A percentile compares a stretch with the other conserved stretches of the same genome.
Conservation (phyloP, 805 yeast species). For the Tetrapisispora arboricola region DNA sequence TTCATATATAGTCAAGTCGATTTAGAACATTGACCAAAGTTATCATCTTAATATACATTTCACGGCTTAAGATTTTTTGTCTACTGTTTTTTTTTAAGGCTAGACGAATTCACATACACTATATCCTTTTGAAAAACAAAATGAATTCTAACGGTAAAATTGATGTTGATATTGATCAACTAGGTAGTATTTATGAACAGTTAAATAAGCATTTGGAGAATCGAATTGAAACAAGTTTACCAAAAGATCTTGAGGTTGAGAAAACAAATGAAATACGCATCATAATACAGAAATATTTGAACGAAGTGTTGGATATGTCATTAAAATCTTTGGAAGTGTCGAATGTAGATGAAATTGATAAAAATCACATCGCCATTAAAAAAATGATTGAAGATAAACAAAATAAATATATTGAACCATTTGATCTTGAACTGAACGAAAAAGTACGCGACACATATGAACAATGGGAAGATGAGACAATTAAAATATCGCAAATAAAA, state of each 20-base stretch:
- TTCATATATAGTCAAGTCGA: too few relatives aligned
- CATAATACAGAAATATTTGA: constrained; percentile 15
- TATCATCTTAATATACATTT: too few relatives aligned
- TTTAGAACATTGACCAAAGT: too few relatives aligned
- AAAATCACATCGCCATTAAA: constrained; percentile 5
- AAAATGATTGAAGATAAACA: constrained; percentile 13
- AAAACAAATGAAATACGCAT: constrained; percentile 17
- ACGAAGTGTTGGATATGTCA: constrained; percentile 40
- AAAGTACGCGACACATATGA: constrained; percentile 45
- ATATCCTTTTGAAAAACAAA: too few relatives aligned
- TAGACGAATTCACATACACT: background rate
- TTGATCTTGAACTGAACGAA: constrained; percentile 55
- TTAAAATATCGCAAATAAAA: constrained; percentile 45
- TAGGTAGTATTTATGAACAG: constrained; percentile 23
- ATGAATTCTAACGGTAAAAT: constrained; percentile 4
- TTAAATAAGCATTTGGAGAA: constrained; percentile 18
- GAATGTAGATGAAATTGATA: constrained; percentile 37
- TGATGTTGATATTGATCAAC: constrained; percentile 20
- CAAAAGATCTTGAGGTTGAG: constrained; percentile 1
- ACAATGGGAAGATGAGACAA: constrained; percentile 53
- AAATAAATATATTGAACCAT: constrained; percentile 46
- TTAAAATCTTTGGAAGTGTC: constrained; percentile 48
- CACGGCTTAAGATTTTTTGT: too few relatives aligned
- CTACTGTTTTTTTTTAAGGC: too few relatives aligned
- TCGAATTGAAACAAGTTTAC: constrained; percentile 5